These are phyloP conservation scores for Plantago elongata DNA, from an alignment of 257 asterid species.

Conservation along the genomic window DNA sequence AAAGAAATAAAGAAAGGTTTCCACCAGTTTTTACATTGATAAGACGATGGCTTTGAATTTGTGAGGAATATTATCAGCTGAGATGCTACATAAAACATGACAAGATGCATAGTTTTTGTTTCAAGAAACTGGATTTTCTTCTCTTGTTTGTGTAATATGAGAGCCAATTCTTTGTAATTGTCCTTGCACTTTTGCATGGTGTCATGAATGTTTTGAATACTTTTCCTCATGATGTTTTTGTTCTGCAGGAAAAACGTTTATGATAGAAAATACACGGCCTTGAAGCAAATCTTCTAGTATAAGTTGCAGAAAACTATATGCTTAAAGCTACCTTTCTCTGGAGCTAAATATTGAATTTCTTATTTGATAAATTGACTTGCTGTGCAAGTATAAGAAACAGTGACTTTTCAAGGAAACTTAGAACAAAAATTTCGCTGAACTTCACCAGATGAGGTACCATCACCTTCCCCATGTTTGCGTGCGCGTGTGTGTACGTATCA, in stretches of 20 bases:
- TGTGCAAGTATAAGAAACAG: no score
- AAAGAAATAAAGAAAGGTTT: slow-evolving; percentile 21
- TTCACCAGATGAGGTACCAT: no score
- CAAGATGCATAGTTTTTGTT: slow-evolving; percentile 4
- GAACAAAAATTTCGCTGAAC: no score
- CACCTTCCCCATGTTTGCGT: no score
- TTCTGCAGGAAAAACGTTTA: neutral
- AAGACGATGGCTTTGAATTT: slow-evolving; percentile 20
- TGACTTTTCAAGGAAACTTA: no score
- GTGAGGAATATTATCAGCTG: slow-evolving; percentile 18
- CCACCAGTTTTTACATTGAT: slow-evolving; percentile 24
- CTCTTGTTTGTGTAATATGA: slow-evolving; percentile 4
- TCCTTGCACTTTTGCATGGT: neutral
- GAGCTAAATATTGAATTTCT: no score
- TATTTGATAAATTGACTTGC: no score
- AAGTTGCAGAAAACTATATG: no score
- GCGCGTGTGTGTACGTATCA: no score
- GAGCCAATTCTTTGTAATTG: slow-evolving; percentile 10
- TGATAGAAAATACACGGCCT: no score
- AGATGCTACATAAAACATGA: neutral
- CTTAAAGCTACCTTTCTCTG: no score
- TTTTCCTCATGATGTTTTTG: neutral
- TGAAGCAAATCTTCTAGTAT: no score
- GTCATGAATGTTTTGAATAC: neutral
- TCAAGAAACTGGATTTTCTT: slow-evolving; percentile 17